Conservation (phyloP, 768 basidiomycete species). For the Amanita jacksonii region DNA sequence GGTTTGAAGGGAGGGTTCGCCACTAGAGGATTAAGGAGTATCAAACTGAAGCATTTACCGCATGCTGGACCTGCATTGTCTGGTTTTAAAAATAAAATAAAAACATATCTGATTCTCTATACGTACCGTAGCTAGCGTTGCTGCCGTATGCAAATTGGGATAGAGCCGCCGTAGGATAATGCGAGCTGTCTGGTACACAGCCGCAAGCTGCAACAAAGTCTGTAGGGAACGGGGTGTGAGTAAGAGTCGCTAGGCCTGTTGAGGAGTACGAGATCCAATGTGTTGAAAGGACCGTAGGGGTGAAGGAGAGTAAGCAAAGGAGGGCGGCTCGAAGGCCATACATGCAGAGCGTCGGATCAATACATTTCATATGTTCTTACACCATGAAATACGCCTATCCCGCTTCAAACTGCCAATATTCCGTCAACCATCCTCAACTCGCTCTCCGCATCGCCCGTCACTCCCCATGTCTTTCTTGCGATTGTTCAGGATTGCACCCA, state of each 20-base stretch:
- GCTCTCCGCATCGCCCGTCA: conserved; percentile 80
- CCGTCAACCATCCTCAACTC: conserved; percentile 39
- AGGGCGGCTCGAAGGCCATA: conserved; percentile 5
- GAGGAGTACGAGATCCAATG: conserved; percentile 59
- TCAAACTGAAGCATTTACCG: conserved; percentile 73
- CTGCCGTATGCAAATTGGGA: conserved; percentile 77
- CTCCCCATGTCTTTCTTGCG: conserved; percentile 58
- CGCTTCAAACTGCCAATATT: conserved; percentile 38
- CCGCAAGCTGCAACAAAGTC: conserved; percentile 68
- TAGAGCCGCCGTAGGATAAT: conserved; percentile 74
- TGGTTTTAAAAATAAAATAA: not conserved
- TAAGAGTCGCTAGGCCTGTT: conserved; percentile 62
- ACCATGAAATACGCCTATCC: conserved; percentile 67
- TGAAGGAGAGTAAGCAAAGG: conserved; percentile 12
- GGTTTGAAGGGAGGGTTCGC: conserved; percentile 66
- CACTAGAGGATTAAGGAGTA: conserved; percentile 58
- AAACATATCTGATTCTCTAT: not conserved
- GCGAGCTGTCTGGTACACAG: conserved; percentile 55
- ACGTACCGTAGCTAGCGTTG: conserved; percentile 49
- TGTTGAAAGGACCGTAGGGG: conserved; percentile 12
- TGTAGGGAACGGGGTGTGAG: conserved; percentile 55
- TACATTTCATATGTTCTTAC: conserved; percentile 3
- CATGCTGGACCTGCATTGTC: conserved; percentile 49
- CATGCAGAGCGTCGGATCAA: conserved; percentile 8
- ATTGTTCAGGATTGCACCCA: conserved; percentile 68